Percentiles rank a stretch among this genome's conserved stretches.
Conservation (phyloP, 257 asterid species). For the Rhazya stricta region DNA sequence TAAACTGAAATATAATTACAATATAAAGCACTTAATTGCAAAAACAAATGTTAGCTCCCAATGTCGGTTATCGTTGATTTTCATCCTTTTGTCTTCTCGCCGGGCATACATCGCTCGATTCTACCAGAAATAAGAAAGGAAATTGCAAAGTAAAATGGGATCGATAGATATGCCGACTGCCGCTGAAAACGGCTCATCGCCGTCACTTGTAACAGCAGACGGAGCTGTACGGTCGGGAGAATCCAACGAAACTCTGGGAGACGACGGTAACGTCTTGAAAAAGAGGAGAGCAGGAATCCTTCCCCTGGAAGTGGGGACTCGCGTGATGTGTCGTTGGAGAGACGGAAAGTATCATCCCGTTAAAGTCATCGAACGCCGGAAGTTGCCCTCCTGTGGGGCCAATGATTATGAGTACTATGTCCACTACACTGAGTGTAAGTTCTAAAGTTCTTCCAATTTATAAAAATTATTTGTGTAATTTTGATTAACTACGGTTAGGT, state of each 20-base stretch:
- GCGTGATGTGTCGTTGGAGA: slow-evolving; percentile 94
- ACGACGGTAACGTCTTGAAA: slow-evolving; percentile 43
- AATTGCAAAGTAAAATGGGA: too few species aligned
- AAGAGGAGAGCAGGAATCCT: slow-evolving; percentile 52
- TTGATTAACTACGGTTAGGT: slow-evolving; percentile 20
- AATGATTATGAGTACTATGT: slow-evolving; percentile 90
- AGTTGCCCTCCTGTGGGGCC: slow-evolving; percentile 43
- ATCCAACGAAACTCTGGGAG: slow-evolving; percentile 38
- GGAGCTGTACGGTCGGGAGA: slow-evolving; percentile 29
- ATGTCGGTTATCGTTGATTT: too few species aligned
- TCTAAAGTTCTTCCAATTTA: neutral
- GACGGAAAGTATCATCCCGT: slow-evolving; percentile 86
- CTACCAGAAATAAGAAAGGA: too few species aligned
- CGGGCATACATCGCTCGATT: too few species aligned
- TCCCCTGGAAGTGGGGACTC: slow-evolving; percentile 91
- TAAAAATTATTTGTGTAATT: neutral
- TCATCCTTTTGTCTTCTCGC: too few species aligned
- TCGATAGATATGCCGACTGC: slow-evolving; percentile 42
- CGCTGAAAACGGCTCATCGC: slow-evolving; percentile 42
- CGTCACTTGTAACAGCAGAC: slow-evolving; percentile 36
- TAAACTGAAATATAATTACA: too few species aligned
- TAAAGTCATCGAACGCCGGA: slow-evolving; percentile 91
- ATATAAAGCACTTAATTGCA: too few species aligned
- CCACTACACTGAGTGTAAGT: slow-evolving; percentile 93
- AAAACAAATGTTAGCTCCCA: too few species aligned